Base-by-base conservation (phyloP, 2,329 filamentous ascomycete genomes). In the Ophiostoma populinum region DNA sequence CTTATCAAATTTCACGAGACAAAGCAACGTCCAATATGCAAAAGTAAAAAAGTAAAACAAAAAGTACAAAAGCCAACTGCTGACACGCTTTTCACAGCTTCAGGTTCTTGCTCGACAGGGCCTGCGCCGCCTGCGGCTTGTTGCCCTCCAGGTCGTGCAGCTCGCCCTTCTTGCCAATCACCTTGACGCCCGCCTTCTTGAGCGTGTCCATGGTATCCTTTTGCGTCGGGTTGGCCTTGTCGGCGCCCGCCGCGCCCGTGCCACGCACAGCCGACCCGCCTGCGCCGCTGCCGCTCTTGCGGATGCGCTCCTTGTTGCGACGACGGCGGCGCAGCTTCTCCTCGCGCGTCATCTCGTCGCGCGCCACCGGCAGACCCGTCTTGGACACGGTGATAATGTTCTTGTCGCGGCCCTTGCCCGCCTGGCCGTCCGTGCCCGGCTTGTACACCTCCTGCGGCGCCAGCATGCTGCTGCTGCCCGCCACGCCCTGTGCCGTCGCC, bases 391-490 rank as follows among this genome's bases (percentile, higher is more conserved):
- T 68, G 24, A 93, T 63, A n/a, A 45, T 32, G 27, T 29, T 19
- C 32, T 34, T 37, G 28, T 42, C 39, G 16, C 31, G 32, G 20
- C 18, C 28, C 28, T 29, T 28, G 32, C 25, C 33, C 17, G 7
- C 24, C 53, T 93, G 85, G 34, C 75, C 74, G 46, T 67, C 65
- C 47, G 78, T 74, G 41, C 75, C 74, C n/a, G 82, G 74, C 47
- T 73, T 75, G 62, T 95, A 98, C 18, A 98, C 67, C 55, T 98
- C 90, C 51, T 95, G 90, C 3, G 90, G 90, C 30, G 90, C 90
- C 40, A 98, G 69, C 62, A 79, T 79, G 49, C 76, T 80, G 43
- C 71, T 62, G 30, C 66, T 69, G 36, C 72, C 72, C 11, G 65
- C 64, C 39, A 85, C 71, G 27, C 79, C 81, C 49, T 76, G 75